phyloP scores from a whole-genome alignment of 2,329 filamentous ascomycete species.

The Aspergillus chevalieri region DNA sequence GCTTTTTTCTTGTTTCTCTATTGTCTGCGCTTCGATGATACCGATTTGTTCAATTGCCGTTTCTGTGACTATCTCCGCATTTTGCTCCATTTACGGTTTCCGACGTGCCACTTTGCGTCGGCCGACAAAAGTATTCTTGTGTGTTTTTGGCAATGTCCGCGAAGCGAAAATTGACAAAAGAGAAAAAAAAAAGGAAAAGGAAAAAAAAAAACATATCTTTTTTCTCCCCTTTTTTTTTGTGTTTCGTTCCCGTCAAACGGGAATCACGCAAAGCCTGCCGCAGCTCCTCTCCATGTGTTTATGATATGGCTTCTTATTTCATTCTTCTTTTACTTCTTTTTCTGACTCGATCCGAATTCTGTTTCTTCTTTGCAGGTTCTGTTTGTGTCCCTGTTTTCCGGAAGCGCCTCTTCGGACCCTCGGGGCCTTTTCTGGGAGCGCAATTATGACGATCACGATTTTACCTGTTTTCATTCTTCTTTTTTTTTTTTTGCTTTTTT shows the following conservation, averaged over 20 bases:
- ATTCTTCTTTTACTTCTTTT: neutral
- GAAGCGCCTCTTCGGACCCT: conserved; percentile 9
- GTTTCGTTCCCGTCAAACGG: conserved; percentile 15
- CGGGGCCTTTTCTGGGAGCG: conserved; percentile 14
- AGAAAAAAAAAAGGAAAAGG: conserved; percentile 26
- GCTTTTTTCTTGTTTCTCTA: conserved; percentile 12
- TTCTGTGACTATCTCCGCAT: conserved; percentile 22
- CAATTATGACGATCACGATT: conserved; percentile 34
- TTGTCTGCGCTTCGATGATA: conserved; percentile 21
- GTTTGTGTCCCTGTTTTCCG: conserved; percentile 11
- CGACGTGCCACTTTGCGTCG: conserved; percentile 22
- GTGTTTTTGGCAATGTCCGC: conserved; percentile 20
- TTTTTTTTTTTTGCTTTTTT: conserved; percentile 25
- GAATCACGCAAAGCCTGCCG: conserved; percentile 14
- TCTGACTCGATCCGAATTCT: conserved; percentile 13
- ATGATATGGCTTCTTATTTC: conserved; percentile 11
- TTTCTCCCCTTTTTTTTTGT: neutral
- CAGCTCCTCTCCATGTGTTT: conserved; percentile 8
- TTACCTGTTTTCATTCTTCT: conserved; percentile 25
- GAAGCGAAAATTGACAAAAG: conserved; percentile 20
- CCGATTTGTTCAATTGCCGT: conserved; percentile 16
- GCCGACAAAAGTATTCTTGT: conserved; percentile 29
- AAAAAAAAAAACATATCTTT: conserved; percentile 25
- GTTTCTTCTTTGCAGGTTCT: conserved; percentile 9
- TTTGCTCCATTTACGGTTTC: conserved; percentile 25